A percentile compares a stretch with the other conserved stretches of the same genome.
Evolutionary conservation across 495 filamentous ascomycete genomes (phyloP).

Genomic region (Corynascus novoguineensis): DNA sequence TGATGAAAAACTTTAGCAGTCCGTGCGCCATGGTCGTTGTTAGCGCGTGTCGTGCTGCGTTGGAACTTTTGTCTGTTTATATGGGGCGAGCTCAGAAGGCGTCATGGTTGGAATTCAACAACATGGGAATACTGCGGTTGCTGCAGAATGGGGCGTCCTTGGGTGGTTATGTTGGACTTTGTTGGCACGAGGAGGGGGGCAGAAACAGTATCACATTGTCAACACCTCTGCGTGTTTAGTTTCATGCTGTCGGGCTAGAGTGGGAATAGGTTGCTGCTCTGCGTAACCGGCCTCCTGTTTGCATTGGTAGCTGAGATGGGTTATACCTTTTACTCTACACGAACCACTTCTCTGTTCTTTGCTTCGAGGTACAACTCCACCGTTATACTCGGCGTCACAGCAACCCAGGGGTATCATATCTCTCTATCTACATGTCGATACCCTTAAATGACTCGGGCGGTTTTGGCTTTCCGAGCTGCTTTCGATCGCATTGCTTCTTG

Average conservation of each 20-base stretch:
- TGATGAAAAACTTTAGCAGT: conserved; percentile 28
- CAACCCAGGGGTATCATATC: neutral
- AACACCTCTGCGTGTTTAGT: too few relatives aligned
- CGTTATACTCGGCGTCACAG: too few relatives aligned
- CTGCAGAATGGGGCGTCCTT: conserved; percentile 2
- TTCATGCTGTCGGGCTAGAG: neutral
- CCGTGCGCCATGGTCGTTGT: neutral
- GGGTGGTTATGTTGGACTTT: neutral
- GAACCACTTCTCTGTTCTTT: neutral
- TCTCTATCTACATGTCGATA: too few relatives aligned
- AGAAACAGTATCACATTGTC: too few relatives aligned
- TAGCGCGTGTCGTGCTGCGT: neutral
- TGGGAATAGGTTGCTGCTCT: neutral
- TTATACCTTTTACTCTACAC: neutral
- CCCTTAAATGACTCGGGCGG: neutral
- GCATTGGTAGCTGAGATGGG: neutral
- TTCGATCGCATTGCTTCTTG: conserved; percentile 19
- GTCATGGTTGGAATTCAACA: neutral
- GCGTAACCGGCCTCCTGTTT: too few relatives aligned
- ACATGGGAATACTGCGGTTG: neutral
- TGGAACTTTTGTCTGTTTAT: neutral
- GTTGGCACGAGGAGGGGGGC: too few relatives aligned
- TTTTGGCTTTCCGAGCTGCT: conserved; percentile 5
- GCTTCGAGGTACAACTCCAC: too few relatives aligned
- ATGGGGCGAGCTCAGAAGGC: neutral